Evolutionary conservation across 1,139 yeast species (phyloP).

Genomic region (Pichia sp.): DNA sequence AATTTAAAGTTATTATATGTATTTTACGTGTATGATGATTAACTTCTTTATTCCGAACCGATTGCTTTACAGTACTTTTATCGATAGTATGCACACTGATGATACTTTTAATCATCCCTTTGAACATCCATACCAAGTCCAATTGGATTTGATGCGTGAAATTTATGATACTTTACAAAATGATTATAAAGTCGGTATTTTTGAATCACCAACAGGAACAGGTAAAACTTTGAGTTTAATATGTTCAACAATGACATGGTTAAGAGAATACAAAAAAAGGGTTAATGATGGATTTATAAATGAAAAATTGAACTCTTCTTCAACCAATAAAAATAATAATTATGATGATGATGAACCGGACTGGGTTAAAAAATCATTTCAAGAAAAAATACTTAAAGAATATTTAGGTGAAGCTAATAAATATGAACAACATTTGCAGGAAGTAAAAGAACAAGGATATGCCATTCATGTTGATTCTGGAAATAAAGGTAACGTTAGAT

Average conservation of each 20-base stretch:
- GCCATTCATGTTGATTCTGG: slow-evolving; percentile 13
- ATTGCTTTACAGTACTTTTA: no score
- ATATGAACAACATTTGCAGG: slow-evolving; percentile 38
- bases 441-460: slow-evolving; percentile 20
- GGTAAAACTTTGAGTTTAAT: slow-evolving; percentile 87
- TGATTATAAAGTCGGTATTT: slow-evolving; percentile 65
- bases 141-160: slow-evolving; percentile 66
- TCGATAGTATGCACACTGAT: no score
- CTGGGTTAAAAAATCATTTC: slow-evolving; percentile 43
- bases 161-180: slow-evolving; percentile 58
- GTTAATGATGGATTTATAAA: slow-evolving; percentile 18
- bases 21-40: no score
- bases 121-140: slow-evolving; percentile 69
- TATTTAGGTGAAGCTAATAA: slow-evolving; percentile 33
- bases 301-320: slow-evolving; percentile 8
- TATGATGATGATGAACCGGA: slow-evolving; percentile 47
- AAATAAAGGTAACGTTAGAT: slow-evolving; percentile 11
- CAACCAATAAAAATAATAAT: slow-evolving; percentile 17
- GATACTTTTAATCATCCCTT: slow-evolving; percentile 64
- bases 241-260: slow-evolving; percentile 84
- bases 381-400: slow-evolving; percentile 31
- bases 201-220: slow-evolving; percentile 94
- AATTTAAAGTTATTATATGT: no score
- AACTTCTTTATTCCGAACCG: no score
- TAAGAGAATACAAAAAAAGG: slow-evolving; percentile 50